These are phyloP conservation scores for Apiotrichum sp. DNA, from an alignment of 1,284 basidiomycete species.

Conservation along the genomic window DNA sequence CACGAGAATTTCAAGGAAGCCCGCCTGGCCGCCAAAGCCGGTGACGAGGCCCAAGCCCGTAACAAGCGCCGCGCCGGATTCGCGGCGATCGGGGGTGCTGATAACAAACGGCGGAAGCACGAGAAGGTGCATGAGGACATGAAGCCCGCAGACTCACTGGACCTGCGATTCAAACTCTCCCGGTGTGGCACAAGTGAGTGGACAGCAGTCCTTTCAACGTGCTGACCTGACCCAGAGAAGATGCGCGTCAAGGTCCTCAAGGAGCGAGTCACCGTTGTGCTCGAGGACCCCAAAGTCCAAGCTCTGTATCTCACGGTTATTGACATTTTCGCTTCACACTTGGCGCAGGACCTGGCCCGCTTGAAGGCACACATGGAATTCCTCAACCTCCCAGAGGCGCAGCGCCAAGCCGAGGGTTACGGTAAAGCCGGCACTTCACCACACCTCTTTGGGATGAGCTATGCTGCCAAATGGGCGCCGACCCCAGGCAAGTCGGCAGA, in stretches of 20 bases:
- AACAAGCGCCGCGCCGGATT: no score
- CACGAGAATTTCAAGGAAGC: no score
- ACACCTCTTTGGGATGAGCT: slow-evolving; percentile 51
- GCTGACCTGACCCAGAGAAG: not conserved
- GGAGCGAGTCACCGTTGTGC: slow-evolving; percentile 47
- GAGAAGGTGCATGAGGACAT: no score
- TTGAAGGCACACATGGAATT: slow-evolving; percentile 33
- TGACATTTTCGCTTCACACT: slow-evolving; percentile 55
- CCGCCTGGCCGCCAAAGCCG: no score
- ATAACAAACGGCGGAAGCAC: no score
- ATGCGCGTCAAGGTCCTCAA: slow-evolving; percentile 32
- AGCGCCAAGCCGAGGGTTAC: slow-evolving; percentile 13
- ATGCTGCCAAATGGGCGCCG: slow-evolving; percentile 65
- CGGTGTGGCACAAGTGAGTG: slow-evolving; percentile 19
- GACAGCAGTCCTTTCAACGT: slow-evolving; percentile 7
- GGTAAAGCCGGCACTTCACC: slow-evolving; percentile 19
- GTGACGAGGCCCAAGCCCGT: no score
- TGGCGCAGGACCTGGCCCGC: slow-evolving; percentile 51
- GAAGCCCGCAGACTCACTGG: no score
- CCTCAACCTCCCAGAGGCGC: slow-evolving; percentile 27
- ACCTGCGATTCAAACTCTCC: slow-evolving; percentile 5
- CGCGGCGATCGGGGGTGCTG: no score
- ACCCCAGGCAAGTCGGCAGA: slow-evolving; percentile 58
- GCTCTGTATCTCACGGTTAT: slow-evolving; percentile 61
- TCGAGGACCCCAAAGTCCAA: slow-evolving; percentile 52